These are phyloP conservation scores for Dothistroma septosporum DNA, from an alignment of 2,329 filamentous ascomycete genomes.

Conservation along the genomic window DNA sequence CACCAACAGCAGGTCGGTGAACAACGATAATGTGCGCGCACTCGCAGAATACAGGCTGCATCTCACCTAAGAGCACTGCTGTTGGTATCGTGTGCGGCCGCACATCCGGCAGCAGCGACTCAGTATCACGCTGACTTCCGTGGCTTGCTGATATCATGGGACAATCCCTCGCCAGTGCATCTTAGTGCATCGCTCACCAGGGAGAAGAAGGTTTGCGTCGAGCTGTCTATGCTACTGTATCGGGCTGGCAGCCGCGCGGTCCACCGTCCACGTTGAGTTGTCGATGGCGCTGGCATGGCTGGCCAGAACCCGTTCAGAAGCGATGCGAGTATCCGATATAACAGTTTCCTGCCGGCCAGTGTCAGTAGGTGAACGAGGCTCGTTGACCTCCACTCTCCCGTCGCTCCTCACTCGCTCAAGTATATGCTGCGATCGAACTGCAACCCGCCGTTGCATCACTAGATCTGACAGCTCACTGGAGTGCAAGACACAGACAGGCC, in stretches of 20 bases:
- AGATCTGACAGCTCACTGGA: neutral
- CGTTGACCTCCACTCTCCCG: neutral
- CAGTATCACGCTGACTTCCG: neutral
- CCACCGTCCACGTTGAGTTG: constrained; percentile 1
- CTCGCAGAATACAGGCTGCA: neutral
- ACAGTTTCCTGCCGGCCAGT: neutral
- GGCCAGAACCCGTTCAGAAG: neutral
- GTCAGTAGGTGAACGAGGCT: neutral
- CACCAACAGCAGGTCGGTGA: neutral
- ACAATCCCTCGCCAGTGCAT: neutral
- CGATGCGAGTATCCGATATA: neutral
- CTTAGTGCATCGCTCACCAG: neutral
- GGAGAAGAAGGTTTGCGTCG: constrained; percentile 2
- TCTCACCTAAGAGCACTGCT: neutral
- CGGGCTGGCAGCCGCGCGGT: neutral
- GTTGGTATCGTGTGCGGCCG: neutral
- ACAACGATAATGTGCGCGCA: neutral
- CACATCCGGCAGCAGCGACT: neutral
- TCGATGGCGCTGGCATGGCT: constrained; percentile 4
- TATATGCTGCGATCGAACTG: neutral
- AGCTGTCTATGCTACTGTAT: too few relatives aligned
- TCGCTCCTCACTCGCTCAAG: neutral
- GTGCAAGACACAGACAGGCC: neutral
- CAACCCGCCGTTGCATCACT: neutral
- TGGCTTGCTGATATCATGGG: neutral